These are phyloP conservation scores for Pichia membranifaciens DNA, from an alignment of 805 yeast species.

Conservation along the genomic window DNA sequence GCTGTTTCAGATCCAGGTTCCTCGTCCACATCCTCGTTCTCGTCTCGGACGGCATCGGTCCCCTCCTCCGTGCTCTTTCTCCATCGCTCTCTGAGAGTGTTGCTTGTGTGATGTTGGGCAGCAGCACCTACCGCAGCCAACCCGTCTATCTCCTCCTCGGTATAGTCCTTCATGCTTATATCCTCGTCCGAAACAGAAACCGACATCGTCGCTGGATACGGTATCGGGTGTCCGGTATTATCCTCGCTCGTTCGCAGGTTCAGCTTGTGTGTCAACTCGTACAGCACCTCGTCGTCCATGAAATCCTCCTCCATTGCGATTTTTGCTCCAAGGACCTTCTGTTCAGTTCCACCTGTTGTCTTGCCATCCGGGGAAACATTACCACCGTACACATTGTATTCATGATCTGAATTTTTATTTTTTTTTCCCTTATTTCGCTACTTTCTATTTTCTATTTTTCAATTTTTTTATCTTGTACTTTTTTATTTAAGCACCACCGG, in stretches of 20 bases:
- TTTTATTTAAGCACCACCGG: too few relatives aligned
- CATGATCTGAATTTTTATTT: too few relatives aligned
- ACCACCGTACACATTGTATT: too few relatives aligned
- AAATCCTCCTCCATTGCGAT: neutral
- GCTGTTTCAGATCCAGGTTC: neutral
- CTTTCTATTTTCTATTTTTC: too few relatives aligned
- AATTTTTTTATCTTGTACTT: too few relatives aligned
- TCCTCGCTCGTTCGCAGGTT: neutral
- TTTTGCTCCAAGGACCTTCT: too few relatives aligned
- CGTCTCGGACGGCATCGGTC: too few relatives aligned
- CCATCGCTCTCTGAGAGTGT: neutral
- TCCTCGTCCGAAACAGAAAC: slow-evolving; percentile 14
- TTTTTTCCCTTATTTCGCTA: too few relatives aligned
- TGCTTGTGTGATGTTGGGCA: neutral
- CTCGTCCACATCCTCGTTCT: neutral
- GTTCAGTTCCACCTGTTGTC: too few relatives aligned
- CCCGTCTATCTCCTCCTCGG: neutral
- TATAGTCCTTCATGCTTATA: slow-evolving; percentile 14
- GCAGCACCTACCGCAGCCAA: neutral
- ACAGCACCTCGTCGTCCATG: neutral
- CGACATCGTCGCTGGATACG: too few relatives aligned
- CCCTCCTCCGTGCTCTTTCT: neutral
- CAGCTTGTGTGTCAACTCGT: slow-evolving; percentile 1
- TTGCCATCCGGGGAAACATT: too few relatives aligned
- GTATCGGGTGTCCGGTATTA: neutral